phyloP scores from a whole-genome alignment of 176 grass and related monocot genomes.

The Zea mays region Zm-B73-REFERENCE-NAM-5.0 NC_050098.1:171103501-171104000 shows the following conservation, averaged over 20 bases:
- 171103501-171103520: background rate
- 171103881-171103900: background rate
- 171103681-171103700: slow-evolving; percentile 87
- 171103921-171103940: slow-evolving; percentile 12
- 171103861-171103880: background rate
- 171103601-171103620: slow-evolving; percentile 85
- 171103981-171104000: slow-evolving; percentile 78
- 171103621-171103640: slow-evolving; percentile 82
- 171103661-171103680: slow-evolving; percentile 73
- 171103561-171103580: slow-evolving; percentile 25
- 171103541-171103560: background rate
- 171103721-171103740: background rate
- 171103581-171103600: slow-evolving; percentile 77
- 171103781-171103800: too few relatives aligned
- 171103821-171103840: too few relatives aligned
- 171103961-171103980: slow-evolving; percentile 19
- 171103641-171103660: slow-evolving; percentile 88
- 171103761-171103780: too few relatives aligned
- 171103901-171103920: background rate
- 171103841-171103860: too few relatives aligned
- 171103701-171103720: slow-evolving; percentile 34
- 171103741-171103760: too few relatives aligned
- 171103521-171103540: background rate
- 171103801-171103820: too few relatives aligned
- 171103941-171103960: slow-evolving; percentile 13